A percentile compares a stretch with the other conserved stretches of the same genome.
Conservation (phyloP, 2,329 filamentous ascomycete genomes). For the Colletotrichum orbiculare region DNA sequence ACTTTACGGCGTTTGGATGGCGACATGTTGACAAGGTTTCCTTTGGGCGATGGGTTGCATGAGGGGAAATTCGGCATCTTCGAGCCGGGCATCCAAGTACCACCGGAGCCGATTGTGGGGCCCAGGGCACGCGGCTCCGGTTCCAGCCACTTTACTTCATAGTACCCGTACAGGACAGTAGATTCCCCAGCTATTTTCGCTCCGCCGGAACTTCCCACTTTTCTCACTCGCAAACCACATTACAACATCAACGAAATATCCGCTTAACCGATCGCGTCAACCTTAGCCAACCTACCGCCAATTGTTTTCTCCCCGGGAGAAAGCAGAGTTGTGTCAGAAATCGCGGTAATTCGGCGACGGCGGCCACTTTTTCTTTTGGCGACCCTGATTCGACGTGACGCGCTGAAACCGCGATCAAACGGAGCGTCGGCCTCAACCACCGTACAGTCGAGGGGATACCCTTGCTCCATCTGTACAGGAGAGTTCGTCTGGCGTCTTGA, state of each 20-base stretch:
- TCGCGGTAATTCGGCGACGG: too few species aligned
- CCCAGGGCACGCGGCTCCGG: constrained; percentile 22
- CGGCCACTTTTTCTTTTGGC: not conserved
- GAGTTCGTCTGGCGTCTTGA: not conserved
- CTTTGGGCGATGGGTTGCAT: constrained; percentile 4
- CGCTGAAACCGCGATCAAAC: constrained; percentile 35
- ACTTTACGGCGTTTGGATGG: too few species aligned
- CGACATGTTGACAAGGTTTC: not conserved
- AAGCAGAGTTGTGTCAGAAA: too few species aligned
- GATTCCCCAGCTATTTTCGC: constrained; percentile 9
- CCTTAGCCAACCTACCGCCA: too few species aligned
- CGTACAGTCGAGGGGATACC: not conserved
- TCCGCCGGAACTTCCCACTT: too few species aligned
- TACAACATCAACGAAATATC: too few species aligned
- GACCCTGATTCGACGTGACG: constrained; percentile 9
- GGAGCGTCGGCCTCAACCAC: constrained; percentile 12
- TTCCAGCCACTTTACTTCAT: constrained; percentile 19
- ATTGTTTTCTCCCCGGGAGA: too few species aligned
- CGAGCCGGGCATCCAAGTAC: constrained; percentile 1
- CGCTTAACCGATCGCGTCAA: too few species aligned
- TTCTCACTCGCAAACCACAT: too few species aligned
- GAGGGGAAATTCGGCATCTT: constrained; percentile 27
- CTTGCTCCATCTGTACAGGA: not conserved
- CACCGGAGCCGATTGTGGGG: constrained; percentile 30
- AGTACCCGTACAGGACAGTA: not conserved